A percentile compares a stretch with the other conserved stretches of the same genome.
Conservation (phyloP, 257 asterid species). For the Solanum megistacrolobum region DNA sequence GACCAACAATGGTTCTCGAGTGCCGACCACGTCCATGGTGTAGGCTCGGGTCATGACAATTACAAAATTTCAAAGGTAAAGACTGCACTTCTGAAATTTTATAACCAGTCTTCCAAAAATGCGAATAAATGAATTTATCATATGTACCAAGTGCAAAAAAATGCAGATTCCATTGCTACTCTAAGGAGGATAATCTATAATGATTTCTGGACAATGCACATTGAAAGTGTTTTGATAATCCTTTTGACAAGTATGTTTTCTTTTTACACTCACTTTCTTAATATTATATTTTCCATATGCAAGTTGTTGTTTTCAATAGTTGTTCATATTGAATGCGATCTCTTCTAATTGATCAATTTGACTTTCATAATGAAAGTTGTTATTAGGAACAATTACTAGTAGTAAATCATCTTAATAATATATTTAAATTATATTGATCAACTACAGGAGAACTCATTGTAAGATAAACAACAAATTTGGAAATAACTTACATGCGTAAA, state of each 20-base stretch:
- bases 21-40: background rate
- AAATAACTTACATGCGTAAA: background rate
- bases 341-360: background rate
- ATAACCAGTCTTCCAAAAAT: constrained; percentile 19
- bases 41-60: background rate
- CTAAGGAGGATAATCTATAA: constrained; percentile 15
- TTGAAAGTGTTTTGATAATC: constrained; percentile 37
- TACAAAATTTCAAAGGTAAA: constrained; percentile 36
- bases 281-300: background rate
- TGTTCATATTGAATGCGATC: background rate
- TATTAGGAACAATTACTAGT: background rate
- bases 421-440: background rate
- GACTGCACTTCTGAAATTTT: constrained; percentile 33
- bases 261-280: background rate
- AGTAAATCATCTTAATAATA: background rate
- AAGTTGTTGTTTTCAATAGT: background rate
- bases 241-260: constrained; percentile 30
- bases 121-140: constrained; percentile 29
- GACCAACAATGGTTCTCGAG: too few species aligned
- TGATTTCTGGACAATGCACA: constrained; percentile 17
- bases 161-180: constrained; percentile 33
- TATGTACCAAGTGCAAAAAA: constrained; percentile 20
- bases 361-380: background rate
- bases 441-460: background rate
- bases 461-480: background rate